These are phyloP conservation scores for Castanea mollissima DNA, from an alignment of 306 rosid species.

Conservation along the genomic window DNA sequence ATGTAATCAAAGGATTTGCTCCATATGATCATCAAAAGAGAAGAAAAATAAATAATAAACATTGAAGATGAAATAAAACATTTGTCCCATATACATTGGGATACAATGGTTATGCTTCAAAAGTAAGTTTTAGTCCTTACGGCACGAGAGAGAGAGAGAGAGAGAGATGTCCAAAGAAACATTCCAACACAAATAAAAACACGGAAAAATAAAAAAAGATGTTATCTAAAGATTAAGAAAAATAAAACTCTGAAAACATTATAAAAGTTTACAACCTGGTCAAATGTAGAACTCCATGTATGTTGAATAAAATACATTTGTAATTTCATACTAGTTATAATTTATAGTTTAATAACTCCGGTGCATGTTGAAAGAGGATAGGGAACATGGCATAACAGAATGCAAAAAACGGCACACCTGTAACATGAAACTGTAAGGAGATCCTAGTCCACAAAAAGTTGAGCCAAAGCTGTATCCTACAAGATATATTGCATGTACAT, in stretches of 20 bases:
- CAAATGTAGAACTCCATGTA: no score
- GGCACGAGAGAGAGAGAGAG: neutral
- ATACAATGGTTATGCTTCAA: neutral
- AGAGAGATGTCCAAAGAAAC: no score
- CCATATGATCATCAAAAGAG: neutral
- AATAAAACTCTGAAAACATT: no score
- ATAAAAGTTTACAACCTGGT: no score
- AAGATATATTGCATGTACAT: neutral
- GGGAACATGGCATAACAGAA: constrained; percentile 3
- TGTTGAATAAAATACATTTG: neutral
- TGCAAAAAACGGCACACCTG: constrained; percentile 43
- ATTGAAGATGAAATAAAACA: neutral
- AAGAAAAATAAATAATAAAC: neutral
- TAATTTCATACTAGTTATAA: neutral
- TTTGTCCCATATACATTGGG: neutral
- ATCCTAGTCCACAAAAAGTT: constrained; percentile 32
- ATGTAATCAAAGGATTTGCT: neutral
- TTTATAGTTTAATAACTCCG: neutral
- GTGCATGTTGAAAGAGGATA: neutral
- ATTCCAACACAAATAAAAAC: no score
- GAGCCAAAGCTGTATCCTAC: constrained; percentile 39
- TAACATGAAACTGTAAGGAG: constrained; percentile 48
- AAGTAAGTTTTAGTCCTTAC: neutral
- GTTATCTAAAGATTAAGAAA: no score
- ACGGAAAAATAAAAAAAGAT: no score